Evolutionary conservation across 306 rosid species (phyloP), one percentile per base, ranked within the genome.

Genomic region (Lupinus albus): DNA sequence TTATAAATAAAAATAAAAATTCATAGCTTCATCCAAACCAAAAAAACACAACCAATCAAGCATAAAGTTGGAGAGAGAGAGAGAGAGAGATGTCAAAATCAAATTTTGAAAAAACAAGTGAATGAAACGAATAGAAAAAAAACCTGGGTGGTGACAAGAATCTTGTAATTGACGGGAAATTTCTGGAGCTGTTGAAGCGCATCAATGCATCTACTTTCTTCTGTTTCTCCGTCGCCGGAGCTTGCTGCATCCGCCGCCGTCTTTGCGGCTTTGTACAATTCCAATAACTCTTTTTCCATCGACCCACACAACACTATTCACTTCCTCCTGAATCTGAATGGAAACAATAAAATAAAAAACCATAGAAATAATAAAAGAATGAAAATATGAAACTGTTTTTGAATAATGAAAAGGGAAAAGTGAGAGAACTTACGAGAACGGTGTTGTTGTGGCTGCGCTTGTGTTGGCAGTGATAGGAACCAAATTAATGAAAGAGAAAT

Each of bases 101-200:
- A 36, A 53, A 33, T 8, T 39, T 6, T 1, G 13, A 5, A 17
- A 6, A 2, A 41, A 35, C n/a, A 64, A 54, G 2, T 2, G 4
- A 6, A 3, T 1, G 42, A 6, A 1, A 38, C 8, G 0, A 30
- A 63, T 0, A 56, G 9, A 52, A 38, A n/a, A 18, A 38, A 36
- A 11, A 94, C 99, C 95, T 91, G 97, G 44, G 96, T 84, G 38
- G 84, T 88, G 36, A 88, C 96, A 17, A 94, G 99, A 71, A 88
- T 84, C 64, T 86, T 87, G 47, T 94, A 91, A 80, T 95, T 85
- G 57, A 94, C 99, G 2, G 99, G 97, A 59, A 94, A 90, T 28
- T 78, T 78, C 81, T 81, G 88, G 25, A 94, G 99, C 81, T 80
- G 95, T 3, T 78, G 77, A 30, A 94, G 87, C 28, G 92, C 99